A percentile compares a stretch with the other conserved stretches of the same genome.
phyloP scores from a whole-genome alignment of 2,329 filamentous ascomycete genomes.

The Nothopassalora personata region DNA sequence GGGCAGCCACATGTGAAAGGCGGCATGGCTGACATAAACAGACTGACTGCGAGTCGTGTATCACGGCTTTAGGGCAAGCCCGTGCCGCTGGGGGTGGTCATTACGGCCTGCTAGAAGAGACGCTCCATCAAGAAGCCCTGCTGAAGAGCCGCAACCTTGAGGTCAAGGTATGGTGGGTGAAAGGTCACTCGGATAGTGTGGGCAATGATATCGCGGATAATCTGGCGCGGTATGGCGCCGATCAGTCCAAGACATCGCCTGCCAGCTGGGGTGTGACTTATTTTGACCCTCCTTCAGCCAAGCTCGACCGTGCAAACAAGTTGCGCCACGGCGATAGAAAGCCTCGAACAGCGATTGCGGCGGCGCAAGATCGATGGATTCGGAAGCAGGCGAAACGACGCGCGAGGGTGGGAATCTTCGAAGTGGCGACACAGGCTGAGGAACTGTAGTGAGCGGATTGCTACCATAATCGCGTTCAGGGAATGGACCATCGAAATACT shows the following conservation, averaged over 20 bases:
- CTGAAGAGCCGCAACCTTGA: background rate
- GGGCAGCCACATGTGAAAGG: background rate
- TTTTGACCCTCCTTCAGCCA: background rate
- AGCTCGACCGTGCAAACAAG: background rate
- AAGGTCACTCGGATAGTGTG: background rate
- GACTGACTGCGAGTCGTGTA: background rate
- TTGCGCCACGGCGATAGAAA: background rate
- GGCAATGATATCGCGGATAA: conserved; percentile 1
- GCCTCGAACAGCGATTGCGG: background rate
- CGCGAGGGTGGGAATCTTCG: background rate
- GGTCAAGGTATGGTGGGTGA: background rate
- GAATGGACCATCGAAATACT: background rate
- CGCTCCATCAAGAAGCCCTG: background rate
- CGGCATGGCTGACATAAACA: background rate
- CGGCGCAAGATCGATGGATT: background rate
- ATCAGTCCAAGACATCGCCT: background rate
- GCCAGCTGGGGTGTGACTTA: background rate
- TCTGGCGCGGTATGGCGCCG: background rate
- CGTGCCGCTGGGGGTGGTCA: background rate
- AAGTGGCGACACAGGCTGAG: too few species aligned
- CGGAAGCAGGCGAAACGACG: background rate
- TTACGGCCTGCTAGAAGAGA: background rate
- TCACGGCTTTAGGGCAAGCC: background rate
- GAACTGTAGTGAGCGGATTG: too few species aligned
- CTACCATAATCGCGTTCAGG: background rate